Evolutionary conservation across 371 early-diverging fungal genomes (phyloP).

Genomic region (Blakeslea trispora): DNA sequence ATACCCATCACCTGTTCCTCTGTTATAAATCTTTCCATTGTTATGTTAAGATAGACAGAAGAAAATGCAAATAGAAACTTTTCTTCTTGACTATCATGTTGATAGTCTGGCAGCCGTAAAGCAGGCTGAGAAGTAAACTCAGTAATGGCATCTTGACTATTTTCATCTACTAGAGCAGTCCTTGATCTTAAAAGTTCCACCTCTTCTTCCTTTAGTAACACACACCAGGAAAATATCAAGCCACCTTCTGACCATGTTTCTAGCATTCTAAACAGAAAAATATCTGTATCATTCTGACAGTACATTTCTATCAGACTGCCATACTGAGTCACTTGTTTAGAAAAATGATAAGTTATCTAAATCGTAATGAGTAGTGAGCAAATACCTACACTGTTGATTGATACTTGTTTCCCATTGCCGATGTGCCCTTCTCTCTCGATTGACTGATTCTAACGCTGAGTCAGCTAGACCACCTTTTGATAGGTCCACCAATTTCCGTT

Average conservation of each 20-base stretch:
- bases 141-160: slow-evolving; percentile 13
- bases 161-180: not conserved
- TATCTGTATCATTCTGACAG: slow-evolving; percentile 5
- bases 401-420: slow-evolving; percentile 10
- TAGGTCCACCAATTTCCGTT: not conserved
- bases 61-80: slow-evolving; percentile 17
- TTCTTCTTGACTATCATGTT: slow-evolving; percentile 6
- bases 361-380: not conserved
- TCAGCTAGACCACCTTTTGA: slow-evolving; percentile 12
- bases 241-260: slow-evolving; percentile 23
- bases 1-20: slow-evolving; percentile 23
- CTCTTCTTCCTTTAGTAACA: slow-evolving; percentile 13
- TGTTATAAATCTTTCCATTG: slow-evolving; percentile 11
- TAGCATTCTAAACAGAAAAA: slow-evolving; percentile 12
- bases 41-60: slow-evolving; percentile 10
- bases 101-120: slow-evolving; percentile 11
- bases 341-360: not conserved
- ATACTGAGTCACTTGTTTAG: slow-evolving; percentile 15
- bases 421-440: slow-evolving; percentile 4
- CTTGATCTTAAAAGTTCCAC: not conserved
- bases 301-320: slow-evolving; percentile 16
- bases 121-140: slow-evolving; percentile 9
- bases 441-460: not conserved
- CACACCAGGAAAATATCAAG: slow-evolving; percentile 21
- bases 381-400: slow-evolving; percentile 15